Conservation (phyloP, 2,329 filamentous ascomycete species). For the Raffaelea albimanens region DNA sequence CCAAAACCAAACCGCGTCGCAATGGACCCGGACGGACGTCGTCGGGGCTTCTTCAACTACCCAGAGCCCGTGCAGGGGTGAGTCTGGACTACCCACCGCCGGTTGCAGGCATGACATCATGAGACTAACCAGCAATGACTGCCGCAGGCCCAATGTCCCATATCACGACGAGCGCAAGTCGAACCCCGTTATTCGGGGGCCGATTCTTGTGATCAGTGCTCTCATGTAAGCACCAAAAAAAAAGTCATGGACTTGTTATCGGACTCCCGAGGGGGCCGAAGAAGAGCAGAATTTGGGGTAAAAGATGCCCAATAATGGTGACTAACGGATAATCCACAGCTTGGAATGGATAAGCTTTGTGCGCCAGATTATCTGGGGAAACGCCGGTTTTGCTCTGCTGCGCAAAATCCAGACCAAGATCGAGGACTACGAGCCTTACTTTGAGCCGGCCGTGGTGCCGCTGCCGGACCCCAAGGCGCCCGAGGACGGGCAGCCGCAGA, state of each 20-base stretch:
- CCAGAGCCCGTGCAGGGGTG: constrained; percentile 26
- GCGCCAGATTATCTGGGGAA: constrained; percentile 48
- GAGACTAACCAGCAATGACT: neutral
- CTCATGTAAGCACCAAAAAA: constrained; percentile 37
- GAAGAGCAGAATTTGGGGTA: no score
- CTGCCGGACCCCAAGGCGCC: constrained; percentile 31
- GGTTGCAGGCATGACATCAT: neutral
- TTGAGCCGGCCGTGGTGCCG: constrained; percentile 36
- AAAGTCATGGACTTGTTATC: no score
- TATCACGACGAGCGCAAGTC: constrained; percentile 36
- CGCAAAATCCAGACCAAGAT: constrained; percentile 42
- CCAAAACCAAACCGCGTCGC: no score
- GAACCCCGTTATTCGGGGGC: constrained; percentile 50
- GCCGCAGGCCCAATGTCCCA: constrained; percentile 24
- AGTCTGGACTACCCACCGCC: constrained; percentile 8
- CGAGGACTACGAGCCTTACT: constrained; percentile 37
- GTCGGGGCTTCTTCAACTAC: constrained; percentile 24
- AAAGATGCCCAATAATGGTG: no score
- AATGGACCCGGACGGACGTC: constrained; percentile 11
- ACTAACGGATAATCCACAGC: no score
- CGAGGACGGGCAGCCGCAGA: constrained; percentile 13
- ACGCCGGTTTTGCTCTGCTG: constrained; percentile 53
- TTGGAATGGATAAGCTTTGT: constrained; percentile 46
- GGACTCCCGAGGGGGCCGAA: no score
- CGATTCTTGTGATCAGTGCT: constrained; percentile 41